Base-by-base conservation (phyloP, 2,329 filamentous ascomycete species). In the Diaporthe longicolla region DNA sequence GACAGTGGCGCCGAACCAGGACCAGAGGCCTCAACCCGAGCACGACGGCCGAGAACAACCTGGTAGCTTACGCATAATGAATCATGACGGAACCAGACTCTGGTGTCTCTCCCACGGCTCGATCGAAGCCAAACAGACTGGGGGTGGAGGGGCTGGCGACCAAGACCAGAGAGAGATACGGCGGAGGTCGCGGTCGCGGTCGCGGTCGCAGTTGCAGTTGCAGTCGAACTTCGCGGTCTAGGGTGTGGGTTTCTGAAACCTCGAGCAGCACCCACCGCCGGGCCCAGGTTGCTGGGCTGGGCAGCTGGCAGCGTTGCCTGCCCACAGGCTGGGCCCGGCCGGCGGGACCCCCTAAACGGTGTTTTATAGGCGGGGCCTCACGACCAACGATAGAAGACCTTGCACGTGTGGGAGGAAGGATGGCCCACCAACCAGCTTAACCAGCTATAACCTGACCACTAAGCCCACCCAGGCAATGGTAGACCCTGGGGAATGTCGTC, bases 401-500 rank as follows among this genome's bases (percentile, higher is more conserved):
- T 40, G 63, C 63, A 68, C 63, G 48, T 68, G 48, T 68, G 63
- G 48, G 17, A 40, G 63, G 48, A 54, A 68, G 63, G 63, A 68
- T 68, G 32, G 48, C 63, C 63, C 63, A 35, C 63, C 54, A 68
- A 68, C 32, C 48, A 68, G 48, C 63, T n/a, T n/a, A n/a, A n/a
- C n/a, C n/a, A n/a, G n/a, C n/a, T n/a, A n/a, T 68, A 68, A 54
- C 63, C 63, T 68, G 63, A 68, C 32, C 63, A 68, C 63, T 68
- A 68, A 68, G 63, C 63, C 63, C 43, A 50, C 43, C 61, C 61
- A 24, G 61, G 61, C 43, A 52, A 50, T 66, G 61, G 43, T 50
- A 43, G 43, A 65, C 59, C 43, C 21, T 40, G 54, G 29, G 63
- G 48, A 54, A 68, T 54, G 63, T 50, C 15, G 63, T 68, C 63